Evolutionary conservation across 1,139 yeast species (phyloP).

Genomic region (Debaryomyces udenii): DNA sequence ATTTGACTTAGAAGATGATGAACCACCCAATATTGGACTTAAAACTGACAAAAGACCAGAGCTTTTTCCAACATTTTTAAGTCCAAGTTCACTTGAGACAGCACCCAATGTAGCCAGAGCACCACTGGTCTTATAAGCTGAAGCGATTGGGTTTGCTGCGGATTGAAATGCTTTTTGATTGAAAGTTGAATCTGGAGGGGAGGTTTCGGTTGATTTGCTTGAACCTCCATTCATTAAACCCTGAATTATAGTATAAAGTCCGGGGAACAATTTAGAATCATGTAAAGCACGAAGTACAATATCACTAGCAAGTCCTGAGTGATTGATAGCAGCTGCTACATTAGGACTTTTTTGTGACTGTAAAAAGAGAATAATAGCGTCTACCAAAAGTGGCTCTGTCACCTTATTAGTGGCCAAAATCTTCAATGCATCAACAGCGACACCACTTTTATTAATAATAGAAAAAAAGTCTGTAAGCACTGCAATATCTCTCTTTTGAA

Average conservation of each 20-base stretch:
- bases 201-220: no score
- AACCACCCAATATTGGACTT: slow-evolving; percentile 1
- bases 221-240: slow-evolving; percentile 22
- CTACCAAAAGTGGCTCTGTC: slow-evolving; percentile 27
- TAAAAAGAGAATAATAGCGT: slow-evolving; percentile 27
- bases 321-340: slow-evolving; percentile 26
- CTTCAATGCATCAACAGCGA: slow-evolving; percentile 28
- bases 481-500: slow-evolving; percentile 26
- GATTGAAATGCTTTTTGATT: slow-evolving; percentile 18
- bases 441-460: slow-evolving; percentile 30
- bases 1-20: neutral
- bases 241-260: slow-evolving; percentile 17
- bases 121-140: slow-evolving; percentile 12
- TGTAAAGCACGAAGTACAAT: slow-evolving; percentile 19
- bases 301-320: slow-evolving; percentile 33
- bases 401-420: slow-evolving; percentile 24
- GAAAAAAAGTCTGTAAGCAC: slow-evolving; percentile 31
- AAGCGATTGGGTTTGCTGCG: slow-evolving; percentile 13
- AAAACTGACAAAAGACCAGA: slow-evolving; percentile 18
- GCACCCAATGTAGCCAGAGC: slow-evolving; percentile 13
- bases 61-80: slow-evolving; percentile 15
- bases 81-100: slow-evolving; percentile 15
- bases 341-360: slow-evolving; percentile 24
- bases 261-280: slow-evolving; percentile 11
- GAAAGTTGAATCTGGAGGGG: slow-evolving; percentile 16